Conservation (phyloP, 148 eudicot species). For the Fallopia convolvulus region DNA sequence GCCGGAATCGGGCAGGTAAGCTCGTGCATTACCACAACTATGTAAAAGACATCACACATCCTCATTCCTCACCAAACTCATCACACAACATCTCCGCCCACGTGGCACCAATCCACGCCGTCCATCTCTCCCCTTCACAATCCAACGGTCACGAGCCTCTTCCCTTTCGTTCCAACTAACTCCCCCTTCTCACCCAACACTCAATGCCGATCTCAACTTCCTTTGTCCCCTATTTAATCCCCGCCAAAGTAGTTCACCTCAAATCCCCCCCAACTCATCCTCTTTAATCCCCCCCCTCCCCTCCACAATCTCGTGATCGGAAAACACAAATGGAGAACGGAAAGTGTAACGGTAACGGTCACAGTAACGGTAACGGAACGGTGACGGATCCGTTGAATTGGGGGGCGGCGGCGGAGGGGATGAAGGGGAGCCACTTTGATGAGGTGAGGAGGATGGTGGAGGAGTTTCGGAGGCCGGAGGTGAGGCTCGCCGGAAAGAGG, state of each 20-base stretch:
- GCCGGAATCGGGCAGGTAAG: background rate
- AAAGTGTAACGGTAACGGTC: background rate
- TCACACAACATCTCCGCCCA: background rate
- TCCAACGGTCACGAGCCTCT: background rate
- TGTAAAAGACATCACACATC: no score
- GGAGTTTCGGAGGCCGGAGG: conserved; percentile 19
- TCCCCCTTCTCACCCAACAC: background rate
- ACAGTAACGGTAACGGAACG: background rate
- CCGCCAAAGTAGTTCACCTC: conserved; percentile 4
- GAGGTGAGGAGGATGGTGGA: conserved; percentile 30
- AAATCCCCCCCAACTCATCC: background rate
- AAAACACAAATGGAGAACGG: background rate
- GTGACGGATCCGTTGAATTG: conserved; percentile 22
- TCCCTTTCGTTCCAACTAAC: background rate
- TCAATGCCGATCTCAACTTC: background rate
- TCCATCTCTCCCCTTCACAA: background rate
- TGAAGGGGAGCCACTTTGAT: conserved; percentile 28
- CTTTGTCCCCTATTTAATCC: background rate
- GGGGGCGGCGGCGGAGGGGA: conserved; percentile 23
- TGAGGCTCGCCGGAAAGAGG: conserved; percentile 19
- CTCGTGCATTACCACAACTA: background rate
- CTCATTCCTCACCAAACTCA: background rate
- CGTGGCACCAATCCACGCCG: background rate
- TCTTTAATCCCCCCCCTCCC: background rate
- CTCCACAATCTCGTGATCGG: background rate